phyloP scores from a whole-genome alignment of 2,329 filamentous ascomycete species.

The Scopulariopsis brevicaulis region DNA sequence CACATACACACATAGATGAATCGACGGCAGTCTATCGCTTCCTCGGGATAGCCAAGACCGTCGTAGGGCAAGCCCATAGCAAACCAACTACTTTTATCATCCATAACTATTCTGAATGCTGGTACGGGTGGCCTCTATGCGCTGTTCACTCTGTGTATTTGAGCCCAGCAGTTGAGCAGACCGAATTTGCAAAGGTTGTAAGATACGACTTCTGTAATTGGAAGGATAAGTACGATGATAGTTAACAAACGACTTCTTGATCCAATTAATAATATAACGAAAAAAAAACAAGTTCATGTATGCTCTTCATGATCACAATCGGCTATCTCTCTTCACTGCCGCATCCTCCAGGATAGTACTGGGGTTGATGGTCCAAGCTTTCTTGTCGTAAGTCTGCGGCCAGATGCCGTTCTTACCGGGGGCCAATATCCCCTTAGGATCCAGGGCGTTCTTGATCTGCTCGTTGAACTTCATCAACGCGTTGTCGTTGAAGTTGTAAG shows the following conservation, averaged over 20 bases:
- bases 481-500: conserved; percentile 30
- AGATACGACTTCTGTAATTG: no score
- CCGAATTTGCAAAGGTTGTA: no score
- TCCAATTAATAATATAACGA: neutral
- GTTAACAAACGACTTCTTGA: neutral
- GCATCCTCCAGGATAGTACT: neutral
- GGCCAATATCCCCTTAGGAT: conserved; percentile 25
- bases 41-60: no score
- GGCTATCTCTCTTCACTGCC: neutral
- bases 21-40: no score
- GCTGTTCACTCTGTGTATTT: no score
- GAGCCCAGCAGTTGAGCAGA: no score
- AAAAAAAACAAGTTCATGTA: neutral
- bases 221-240: neutral
- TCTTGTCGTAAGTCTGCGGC: conserved; percentile 13
- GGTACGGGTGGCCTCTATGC: no score
- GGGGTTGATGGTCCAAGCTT: neutral
- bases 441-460: conserved; percentile 29
- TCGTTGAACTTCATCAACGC: conserved; percentile 30
- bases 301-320: neutral
- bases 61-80: no score
- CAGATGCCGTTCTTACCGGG: conserved; percentile 24
- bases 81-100: no score
- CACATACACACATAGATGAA: no score
- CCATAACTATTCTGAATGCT: no score